These are phyloP conservation scores for Hamigera avellanea DNA, from an alignment of 495 filamentous ascomycete genomes.

Conservation along the genomic window DNA sequence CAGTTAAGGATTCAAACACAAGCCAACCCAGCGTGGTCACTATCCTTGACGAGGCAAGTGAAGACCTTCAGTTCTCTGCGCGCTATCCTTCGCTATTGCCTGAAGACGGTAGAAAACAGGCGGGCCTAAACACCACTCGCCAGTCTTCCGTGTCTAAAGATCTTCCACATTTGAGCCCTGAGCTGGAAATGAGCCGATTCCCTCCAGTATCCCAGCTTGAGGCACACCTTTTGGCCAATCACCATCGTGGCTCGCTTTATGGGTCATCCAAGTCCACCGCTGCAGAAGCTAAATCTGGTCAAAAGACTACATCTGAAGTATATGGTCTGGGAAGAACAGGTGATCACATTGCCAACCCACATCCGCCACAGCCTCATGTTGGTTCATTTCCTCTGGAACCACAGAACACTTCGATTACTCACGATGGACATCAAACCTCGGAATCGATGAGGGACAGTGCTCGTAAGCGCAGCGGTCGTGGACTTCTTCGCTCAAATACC, in stretches of 20 bases:
- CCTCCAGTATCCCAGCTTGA: conserved; percentile 35
- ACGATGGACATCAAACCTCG: background rate
- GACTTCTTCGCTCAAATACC: conserved; percentile 17
- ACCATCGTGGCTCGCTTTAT: conserved; percentile 2
- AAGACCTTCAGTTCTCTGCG: conserved; percentile 15
- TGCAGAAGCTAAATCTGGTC: background rate
- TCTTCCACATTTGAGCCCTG: conserved; percentile 11
- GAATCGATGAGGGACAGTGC: background rate
- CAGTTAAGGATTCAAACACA: background rate
- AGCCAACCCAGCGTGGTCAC: background rate
- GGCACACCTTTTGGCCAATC: conserved; percentile 24
- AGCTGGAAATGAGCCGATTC: conserved; percentile 23
- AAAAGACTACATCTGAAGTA: background rate
- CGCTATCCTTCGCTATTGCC: conserved; percentile 22
- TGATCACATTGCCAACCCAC: background rate
- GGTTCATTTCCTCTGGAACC: conserved; percentile 10
- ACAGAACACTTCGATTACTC: background rate
- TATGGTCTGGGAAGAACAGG: background rate
- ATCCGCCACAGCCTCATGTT: background rate
- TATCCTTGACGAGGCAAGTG: conserved; percentile 8
- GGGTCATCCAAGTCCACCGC: background rate
- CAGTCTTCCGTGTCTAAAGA: conserved; percentile 3
- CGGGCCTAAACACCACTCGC: background rate
- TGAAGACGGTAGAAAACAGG: conserved; percentile 1
- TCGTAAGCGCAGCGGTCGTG: background rate